phyloP scores from a whole-genome alignment of 192 early-diverging fungal species.

The Gonapodya sp. region DNA sequence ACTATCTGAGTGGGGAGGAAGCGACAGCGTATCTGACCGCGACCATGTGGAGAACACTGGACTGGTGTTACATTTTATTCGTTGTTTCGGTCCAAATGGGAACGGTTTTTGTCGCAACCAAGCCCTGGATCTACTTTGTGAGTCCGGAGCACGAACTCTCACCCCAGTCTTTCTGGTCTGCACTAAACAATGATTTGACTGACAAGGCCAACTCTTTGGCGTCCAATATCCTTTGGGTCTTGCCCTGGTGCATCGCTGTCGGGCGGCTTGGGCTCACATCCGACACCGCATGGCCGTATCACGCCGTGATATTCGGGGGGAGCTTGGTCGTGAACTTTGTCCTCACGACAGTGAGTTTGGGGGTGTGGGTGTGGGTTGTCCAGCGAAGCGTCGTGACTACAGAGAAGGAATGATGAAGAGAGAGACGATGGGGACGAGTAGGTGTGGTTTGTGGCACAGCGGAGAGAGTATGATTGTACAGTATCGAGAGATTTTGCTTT shows the following conservation, averaged over 20 bases:
- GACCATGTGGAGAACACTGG: constrained; percentile 15
- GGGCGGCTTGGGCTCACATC: neutral
- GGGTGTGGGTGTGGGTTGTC: constrained; percentile 16
- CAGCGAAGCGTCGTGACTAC: neutral
- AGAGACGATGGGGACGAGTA: neutral
- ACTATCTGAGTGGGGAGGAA: constrained; percentile 11
- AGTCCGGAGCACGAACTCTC: neutral
- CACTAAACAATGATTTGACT: too few species aligned
- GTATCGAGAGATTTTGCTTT: too few species aligned
- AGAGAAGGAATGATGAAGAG: constrained; percentile 11
- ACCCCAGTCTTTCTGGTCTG: neutral
- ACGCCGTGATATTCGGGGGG: constrained; percentile 22
- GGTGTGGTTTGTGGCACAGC: too few species aligned
- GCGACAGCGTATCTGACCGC: constrained; percentile 15
- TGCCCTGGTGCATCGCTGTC: constrained; percentile 22
- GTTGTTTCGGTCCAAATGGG: constrained; percentile 13
- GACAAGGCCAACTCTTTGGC: constrained; percentile 13
- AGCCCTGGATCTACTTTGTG: constrained; percentile 17
- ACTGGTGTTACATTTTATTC: constrained; percentile 22
- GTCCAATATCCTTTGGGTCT: constrained; percentile 20
- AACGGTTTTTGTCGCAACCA: constrained; percentile 19
- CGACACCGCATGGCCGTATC: constrained; percentile 18
- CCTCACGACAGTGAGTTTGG: constrained; percentile 9
- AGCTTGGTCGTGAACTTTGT: constrained; percentile 15
- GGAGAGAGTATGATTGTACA: too few species aligned